Percentiles rank a stretch among this genome's conserved stretches.
phyloP scores from a whole-genome alignment of 1,139 yeast genomes.

The Candida buenavistaensis region DNA sequence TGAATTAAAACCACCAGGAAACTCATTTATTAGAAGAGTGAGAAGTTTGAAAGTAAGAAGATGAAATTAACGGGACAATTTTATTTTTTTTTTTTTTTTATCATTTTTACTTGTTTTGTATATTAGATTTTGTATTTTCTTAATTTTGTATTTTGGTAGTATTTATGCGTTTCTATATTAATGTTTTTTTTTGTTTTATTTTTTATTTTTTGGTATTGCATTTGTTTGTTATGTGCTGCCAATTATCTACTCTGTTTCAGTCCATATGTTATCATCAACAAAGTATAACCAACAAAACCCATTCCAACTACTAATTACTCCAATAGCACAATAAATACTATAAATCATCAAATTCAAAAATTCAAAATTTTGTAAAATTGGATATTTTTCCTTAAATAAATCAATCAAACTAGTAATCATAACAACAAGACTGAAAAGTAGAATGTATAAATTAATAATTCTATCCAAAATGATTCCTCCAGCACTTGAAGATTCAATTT shows the following conservation, averaged over 20 bases:
- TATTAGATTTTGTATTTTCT: constrained; percentile 1
- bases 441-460: constrained; percentile 62
- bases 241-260: too few relatives aligned
- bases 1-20: constrained; percentile 34
- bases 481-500: constrained; percentile 30
- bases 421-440: constrained; percentile 69
- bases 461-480: constrained; percentile 65
- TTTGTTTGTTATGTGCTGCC: constrained; percentile 1
- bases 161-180: background rate
- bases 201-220: background rate
- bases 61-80: constrained; percentile 6
- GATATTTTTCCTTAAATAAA: constrained; percentile 52
- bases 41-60: constrained; percentile 80
- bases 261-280: constrained; percentile 70
- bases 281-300: constrained; percentile 88
- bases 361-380: constrained; percentile 54
- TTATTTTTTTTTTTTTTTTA: background rate
- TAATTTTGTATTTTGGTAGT: background rate
- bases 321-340: constrained; percentile 84
- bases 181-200: background rate
- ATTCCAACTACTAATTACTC: constrained; percentile 85
- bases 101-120: too few relatives aligned
- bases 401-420: constrained; percentile 55
- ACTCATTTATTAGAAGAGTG: constrained; percentile 74
- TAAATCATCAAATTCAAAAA: constrained; percentile 79